Evolutionary conservation across 768 basidiomycete species (phyloP), one percentile per base, ranked within the genome.

Genomic region (Amanita rubescens): DNA sequence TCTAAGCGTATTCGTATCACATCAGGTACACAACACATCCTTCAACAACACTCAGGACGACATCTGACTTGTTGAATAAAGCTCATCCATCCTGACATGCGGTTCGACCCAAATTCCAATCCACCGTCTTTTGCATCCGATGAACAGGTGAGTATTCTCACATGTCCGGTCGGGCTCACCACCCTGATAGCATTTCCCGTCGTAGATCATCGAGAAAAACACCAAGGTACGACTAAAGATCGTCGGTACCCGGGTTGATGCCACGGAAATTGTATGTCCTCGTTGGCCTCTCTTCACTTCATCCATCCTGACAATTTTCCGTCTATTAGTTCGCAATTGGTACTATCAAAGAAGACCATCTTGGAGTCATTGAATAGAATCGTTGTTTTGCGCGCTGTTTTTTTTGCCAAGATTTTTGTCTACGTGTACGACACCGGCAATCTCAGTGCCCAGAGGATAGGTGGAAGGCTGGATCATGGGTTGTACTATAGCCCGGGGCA

Each of bases 231-330:
- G 96, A 35, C 78, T 97, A 68, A 95, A 97, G 71, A 92, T 99
- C 41, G 94, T 99, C n/a, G 96, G 96, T 30, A 96, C 94, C 20
- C 84, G 94, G 64, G 91, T 97, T 3, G 96, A 99, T 65, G 94
- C 94, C 32, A 97, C 94, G 20, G 94, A 98, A 70, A 96, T 99
- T 60, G 94, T 94, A 65, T 59, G 91, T 73, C 7, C 17, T 46
- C 9, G 2, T 30, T 32, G 24, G 8, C 41, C 12, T 6, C 7
- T 11, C 45, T 12, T 45, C 33, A 47, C 15, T 24, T 24, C 41
- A 10, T 41, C 30, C 51, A 57, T 11, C 55, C 42, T 49, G 38
- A 43, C 5, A 32, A 11, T 19, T 15, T 17, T 25, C n/a, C 50
- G 37, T 50, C 45, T 17, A 48, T 6, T 42, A 96, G 94, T 97